Conservation (phyloP, 2,329 filamentous ascomycete species). For the Zymoseptoria pseudotritici region DNA sequence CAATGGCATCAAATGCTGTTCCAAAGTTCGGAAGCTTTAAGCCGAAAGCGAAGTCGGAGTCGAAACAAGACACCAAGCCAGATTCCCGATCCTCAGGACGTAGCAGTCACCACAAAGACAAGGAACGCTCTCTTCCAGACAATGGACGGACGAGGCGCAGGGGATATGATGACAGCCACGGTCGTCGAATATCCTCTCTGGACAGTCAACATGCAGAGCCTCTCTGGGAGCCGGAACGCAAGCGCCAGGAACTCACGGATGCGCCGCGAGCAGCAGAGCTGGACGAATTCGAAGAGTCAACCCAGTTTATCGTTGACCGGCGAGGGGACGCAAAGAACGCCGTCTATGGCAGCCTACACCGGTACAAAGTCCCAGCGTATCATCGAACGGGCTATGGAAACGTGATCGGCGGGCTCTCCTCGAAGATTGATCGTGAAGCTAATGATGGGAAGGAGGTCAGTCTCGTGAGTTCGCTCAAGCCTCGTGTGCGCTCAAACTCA, state of each 20-base stretch:
- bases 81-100: background rate
- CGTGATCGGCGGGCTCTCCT: slow-evolving; percentile 56
- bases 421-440: slow-evolving; percentile 60
- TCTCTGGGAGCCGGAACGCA: background rate
- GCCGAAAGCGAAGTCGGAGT: slow-evolving; percentile 34
- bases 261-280: background rate
- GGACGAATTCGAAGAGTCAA: slow-evolving; percentile 20
- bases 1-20: slow-evolving; percentile 31
- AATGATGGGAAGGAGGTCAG: slow-evolving; percentile 39
- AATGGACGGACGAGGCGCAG: too few species aligned
- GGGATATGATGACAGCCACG: background rate
- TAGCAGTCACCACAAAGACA: background rate
- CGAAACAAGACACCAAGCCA: background rate
- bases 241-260: background rate
- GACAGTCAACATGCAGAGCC: background rate
- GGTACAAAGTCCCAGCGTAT: slow-evolving; percentile 64
- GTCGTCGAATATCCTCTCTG: background rate
- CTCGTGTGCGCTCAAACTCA: background rate
- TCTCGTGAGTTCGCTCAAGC: slow-evolving; percentile 1
- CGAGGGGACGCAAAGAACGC: slow-evolving; percentile 71
- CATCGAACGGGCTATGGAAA: slow-evolving; percentile 59
- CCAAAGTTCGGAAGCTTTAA: slow-evolving; percentile 73
- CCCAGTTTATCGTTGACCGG: slow-evolving; percentile 58
- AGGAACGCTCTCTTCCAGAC: background rate
- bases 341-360: slow-evolving; percentile 66